phyloP scores from a whole-genome alignment of 2,329 filamentous ascomycete genomes.

The Cladosporium sp. region DNA sequence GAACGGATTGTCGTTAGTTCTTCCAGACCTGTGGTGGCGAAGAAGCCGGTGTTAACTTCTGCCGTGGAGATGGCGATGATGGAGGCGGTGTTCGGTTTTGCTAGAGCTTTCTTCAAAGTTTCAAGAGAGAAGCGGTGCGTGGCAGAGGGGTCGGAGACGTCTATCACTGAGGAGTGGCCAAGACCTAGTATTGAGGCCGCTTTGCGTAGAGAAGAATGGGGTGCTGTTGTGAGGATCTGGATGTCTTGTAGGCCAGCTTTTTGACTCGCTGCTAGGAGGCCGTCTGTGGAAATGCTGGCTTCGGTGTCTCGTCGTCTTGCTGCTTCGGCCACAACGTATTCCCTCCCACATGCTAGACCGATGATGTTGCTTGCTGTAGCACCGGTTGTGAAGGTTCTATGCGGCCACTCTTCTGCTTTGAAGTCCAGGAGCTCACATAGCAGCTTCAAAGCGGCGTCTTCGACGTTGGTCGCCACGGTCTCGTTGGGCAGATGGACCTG shows the following conservation, averaged over 20 bases:
- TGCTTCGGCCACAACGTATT: conserved; percentile 53
- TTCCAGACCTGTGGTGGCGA: conserved; percentile 55
- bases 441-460: conserved; percentile 66
- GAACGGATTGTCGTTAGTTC: conserved; percentile 60
- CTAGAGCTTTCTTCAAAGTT: conserved; percentile 57
- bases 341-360: conserved; percentile 65
- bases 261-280: conserved; percentile 62
- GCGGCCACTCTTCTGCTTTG: conserved; percentile 55
- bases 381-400: conserved; percentile 75
- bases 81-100: conserved; percentile 50
- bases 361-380: conserved; percentile 62
- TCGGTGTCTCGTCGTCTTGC: conserved; percentile 26
- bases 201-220: conserved; percentile 80
- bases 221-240: conserved; percentile 73
- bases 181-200: conserved; percentile 78
- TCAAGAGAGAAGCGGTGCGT: conserved; percentile 68
- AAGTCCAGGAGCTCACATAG: conserved; percentile 63
- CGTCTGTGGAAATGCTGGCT: conserved; percentile 60
- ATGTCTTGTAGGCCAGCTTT: conserved; percentile 61
- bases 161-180: conserved; percentile 63
- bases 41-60: conserved; percentile 86
- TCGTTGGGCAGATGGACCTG: conserved; percentile 75
- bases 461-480: conserved; percentile 69
- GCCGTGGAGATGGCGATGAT: conserved; percentile 79
- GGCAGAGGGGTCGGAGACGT: conserved; percentile 50